Evolutionary conservation across 2,329 filamentous ascomycete species (phyloP).

Genomic region (Alternaria rosae): DNA sequence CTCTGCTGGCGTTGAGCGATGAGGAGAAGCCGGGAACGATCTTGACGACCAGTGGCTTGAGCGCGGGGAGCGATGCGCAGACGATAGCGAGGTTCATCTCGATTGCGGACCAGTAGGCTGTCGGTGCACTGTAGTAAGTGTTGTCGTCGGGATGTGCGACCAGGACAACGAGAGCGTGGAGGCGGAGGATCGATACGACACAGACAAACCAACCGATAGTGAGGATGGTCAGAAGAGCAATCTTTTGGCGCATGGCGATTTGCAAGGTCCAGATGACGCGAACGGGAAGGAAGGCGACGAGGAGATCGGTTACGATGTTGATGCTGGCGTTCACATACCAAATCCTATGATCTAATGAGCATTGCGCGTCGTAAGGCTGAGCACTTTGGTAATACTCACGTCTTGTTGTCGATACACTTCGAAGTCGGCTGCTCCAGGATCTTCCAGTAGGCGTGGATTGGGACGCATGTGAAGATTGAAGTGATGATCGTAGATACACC

Average conservation of each 20-base stretch:
- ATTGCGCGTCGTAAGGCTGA: neutral
- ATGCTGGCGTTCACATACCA: slow-evolving; percentile 32
- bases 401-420: slow-evolving; percentile 23
- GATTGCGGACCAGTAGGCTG: slow-evolving; percentile 41
- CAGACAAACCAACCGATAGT: slow-evolving; percentile 46
- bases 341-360: slow-evolving; percentile 14
- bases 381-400: slow-evolving; percentile 15
- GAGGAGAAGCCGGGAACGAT: slow-evolving; percentile 32
- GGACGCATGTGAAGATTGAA: slow-evolving; percentile 30
- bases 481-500: slow-evolving; percentile 21
- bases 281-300: slow-evolving; percentile 35
- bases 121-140: slow-evolving; percentile 31
- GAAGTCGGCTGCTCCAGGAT: slow-evolving; percentile 22
- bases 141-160: slow-evolving; percentile 25
- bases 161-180: slow-evolving; percentile 27
- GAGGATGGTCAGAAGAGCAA: slow-evolving; percentile 31
- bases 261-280: slow-evolving; percentile 34
- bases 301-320: slow-evolving; percentile 35
- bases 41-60: slow-evolving; percentile 37
- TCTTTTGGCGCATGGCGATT: slow-evolving; percentile 30
- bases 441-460: slow-evolving; percentile 33
- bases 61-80: slow-evolving; percentile 41
- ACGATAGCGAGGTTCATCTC: slow-evolving; percentile 44
- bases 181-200: slow-evolving; percentile 40
- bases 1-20: slow-evolving; percentile 12